A percentile compares a stretch with the other conserved stretches of the same genome.
Conservation (phyloP, 148 eudicot species). For the Amaranthus palmeri region DNA sequence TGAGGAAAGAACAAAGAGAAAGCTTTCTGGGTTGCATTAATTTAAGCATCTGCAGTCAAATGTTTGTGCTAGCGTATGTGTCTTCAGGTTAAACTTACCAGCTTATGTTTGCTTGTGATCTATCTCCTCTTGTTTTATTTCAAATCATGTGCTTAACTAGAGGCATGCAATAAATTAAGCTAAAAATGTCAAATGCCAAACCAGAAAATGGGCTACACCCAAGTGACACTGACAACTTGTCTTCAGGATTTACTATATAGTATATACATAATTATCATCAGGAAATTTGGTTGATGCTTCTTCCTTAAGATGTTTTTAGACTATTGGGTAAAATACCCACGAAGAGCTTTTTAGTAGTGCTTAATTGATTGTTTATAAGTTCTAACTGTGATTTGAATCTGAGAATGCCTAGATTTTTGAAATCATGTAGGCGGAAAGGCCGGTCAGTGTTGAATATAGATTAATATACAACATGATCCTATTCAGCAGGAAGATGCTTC, state of each 20-base stretch:
- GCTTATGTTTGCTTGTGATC: too few species aligned
- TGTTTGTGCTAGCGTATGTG: not conserved
- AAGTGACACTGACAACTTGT: slow-evolving; percentile 2
- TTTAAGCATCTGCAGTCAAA: too few species aligned
- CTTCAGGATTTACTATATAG: slow-evolving; percentile 3
- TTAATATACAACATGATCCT: slow-evolving; percentile 15
- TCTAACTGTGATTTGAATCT: not conserved
- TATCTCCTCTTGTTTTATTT: not conserved
- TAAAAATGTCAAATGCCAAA: not conserved
- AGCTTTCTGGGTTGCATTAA: too few species aligned
- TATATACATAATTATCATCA: not conserved
- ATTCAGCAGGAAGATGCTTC: slow-evolving; percentile 6
- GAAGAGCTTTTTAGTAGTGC: slow-evolving; percentile 1
- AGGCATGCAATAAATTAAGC: not conserved
- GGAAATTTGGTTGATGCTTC: slow-evolving; percentile 7
- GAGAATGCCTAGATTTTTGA: not conserved
- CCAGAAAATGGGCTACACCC: not conserved
- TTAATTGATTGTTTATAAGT: not conserved
- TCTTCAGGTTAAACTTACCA: not conserved
- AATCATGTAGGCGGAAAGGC: not conserved
- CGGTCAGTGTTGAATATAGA: slow-evolving; percentile 1
- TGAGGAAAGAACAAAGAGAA: too few species aligned
- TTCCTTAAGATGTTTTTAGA: not conserved
- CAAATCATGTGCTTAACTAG: slow-evolving; percentile 14
- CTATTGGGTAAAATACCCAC: not conserved